phyloP scores from a whole-genome alignment of 2,329 filamentous ascomycete species.

The Graphilbum fragrans region DNA sequence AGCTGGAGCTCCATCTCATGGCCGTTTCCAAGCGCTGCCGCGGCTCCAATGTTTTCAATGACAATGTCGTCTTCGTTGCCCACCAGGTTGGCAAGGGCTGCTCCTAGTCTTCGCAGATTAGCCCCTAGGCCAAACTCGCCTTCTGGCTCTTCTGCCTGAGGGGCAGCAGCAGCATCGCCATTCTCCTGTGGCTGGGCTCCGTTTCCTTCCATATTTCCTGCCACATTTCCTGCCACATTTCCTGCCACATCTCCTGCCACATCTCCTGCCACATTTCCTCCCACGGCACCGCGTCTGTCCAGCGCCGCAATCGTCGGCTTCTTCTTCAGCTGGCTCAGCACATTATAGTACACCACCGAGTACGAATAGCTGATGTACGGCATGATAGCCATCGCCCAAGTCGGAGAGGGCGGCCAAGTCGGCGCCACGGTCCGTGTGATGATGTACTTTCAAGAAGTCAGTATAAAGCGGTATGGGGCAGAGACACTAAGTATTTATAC shows the following conservation, averaged over 20 bases:
- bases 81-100: constrained; percentile 12
- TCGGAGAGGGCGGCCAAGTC: constrained; percentile 40
- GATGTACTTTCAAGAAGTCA: not conserved
- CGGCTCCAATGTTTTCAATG: constrained; percentile 3
- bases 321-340: constrained; percentile 34
- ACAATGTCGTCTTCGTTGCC: constrained; percentile 3
- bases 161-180: not conserved
- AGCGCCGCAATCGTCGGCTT: constrained; percentile 34
- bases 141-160: constrained; percentile 1
- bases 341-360: constrained; percentile 30
- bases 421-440: constrained; percentile 24
- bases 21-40: not conserved
- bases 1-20: constrained; percentile 6
- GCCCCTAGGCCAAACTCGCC: constrained; percentile 10
- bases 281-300: too few relatives aligned
- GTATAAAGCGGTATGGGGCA: not conserved
- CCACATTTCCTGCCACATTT: too few relatives aligned
- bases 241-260: too few relatives aligned
- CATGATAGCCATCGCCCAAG: constrained; percentile 35
- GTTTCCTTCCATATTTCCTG: not conserved
- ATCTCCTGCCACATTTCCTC: too few relatives aligned
- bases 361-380: constrained; percentile 30
- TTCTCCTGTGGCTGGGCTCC: not conserved
- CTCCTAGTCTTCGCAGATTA: constrained; percentile 11
- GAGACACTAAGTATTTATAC: not conserved